phyloP scores from a whole-genome alignment of 2,329 filamentous ascomycete genomes.

The Sclerotinia trifoliorum region DNA sequence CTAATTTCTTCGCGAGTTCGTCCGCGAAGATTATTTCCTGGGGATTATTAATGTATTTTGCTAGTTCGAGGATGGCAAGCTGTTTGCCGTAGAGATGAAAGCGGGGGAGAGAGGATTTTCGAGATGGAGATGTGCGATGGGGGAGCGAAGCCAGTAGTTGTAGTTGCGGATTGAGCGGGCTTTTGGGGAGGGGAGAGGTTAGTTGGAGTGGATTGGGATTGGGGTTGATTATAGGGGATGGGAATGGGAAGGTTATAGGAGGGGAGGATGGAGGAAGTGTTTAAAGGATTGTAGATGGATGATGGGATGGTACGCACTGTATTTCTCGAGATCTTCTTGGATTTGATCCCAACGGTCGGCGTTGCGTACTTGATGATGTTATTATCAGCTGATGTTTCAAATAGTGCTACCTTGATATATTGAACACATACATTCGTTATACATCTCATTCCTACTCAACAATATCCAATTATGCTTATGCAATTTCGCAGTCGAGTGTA shows the following conservation, averaged over 20 bases:
- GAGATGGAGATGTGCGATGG: constrained; percentile 10
- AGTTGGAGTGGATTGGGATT: too few species aligned
- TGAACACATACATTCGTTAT: constrained; percentile 23
- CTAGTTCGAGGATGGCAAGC: constrained; percentile 28
- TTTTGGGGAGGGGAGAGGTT: not conserved
- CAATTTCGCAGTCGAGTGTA: constrained; percentile 26
- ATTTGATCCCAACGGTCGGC: constrained; percentile 26
- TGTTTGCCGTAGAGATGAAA: constrained; percentile 25
- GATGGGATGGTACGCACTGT: constrained; percentile 24
- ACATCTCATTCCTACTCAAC: constrained; percentile 26
- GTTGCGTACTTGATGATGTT: constrained; percentile 21
- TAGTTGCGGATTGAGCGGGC: constrained; percentile 25
- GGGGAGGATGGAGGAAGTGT: not conserved
- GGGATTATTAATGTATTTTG: not conserved
- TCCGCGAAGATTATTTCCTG: not conserved
- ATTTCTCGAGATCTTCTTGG: constrained; percentile 26
- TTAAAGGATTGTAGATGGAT: not conserved
- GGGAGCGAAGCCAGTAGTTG: constrained; percentile 23
- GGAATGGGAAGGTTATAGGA: not conserved
- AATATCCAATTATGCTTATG: constrained; percentile 29
- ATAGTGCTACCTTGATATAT: not conserved
- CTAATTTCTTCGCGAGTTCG: not conserved
- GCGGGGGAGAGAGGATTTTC: constrained; percentile 8
- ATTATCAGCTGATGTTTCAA: not conserved
- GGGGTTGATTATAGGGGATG: too few species aligned